Percentiles rank a stretch among this genome's conserved stretches.
Evolutionary conservation across 1,284 basidiomycete genomes (phyloP).

Genomic region (Apiotrichum laibachii): DNA sequence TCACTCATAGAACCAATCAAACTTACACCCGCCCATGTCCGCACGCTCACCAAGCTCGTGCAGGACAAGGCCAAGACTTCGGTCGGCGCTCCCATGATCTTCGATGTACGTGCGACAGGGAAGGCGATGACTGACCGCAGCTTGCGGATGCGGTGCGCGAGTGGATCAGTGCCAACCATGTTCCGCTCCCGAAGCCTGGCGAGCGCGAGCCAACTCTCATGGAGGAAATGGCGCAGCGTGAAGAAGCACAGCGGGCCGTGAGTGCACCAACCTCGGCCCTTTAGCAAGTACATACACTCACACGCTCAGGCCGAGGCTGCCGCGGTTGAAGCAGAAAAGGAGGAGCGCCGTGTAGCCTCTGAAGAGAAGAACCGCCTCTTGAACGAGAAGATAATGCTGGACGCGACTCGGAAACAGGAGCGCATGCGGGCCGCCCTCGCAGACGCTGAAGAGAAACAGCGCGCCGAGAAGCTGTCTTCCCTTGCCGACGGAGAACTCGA

Average conservation of each 20-base stretch:
- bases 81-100: constrained; percentile 45
- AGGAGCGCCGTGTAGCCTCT: constrained; percentile 28
- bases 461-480: constrained; percentile 31
- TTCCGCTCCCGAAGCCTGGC: constrained; percentile 39
- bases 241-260: constrained; percentile 46
- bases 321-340: constrained; percentile 28
- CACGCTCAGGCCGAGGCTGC: constrained; percentile 34
- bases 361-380: constrained; percentile 38
- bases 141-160: constrained; percentile 40
- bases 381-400: constrained; percentile 42
- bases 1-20: constrained; percentile 37
- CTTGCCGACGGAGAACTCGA: constrained; percentile 45
- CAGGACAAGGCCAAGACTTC: constrained; percentile 40
- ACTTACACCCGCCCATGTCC: constrained; percentile 39
- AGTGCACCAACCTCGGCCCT: constrained; percentile 9
- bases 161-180: constrained; percentile 45
- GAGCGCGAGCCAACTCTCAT: constrained; percentile 43
- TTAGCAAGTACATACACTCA: too few relatives aligned
- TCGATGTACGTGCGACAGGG: constrained; percentile 38
- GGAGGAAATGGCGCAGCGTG: constrained; percentile 49
- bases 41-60: constrained; percentile 37
- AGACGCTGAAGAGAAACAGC: constrained; percentile 20
- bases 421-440: constrained; percentile 13
- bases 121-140: constrained; percentile 23
- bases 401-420: constrained; percentile 39